Percentiles rank a stretch among this genome's conserved stretches.
phyloP scores from a whole-genome alignment of 1,284 basidiomycete genomes.

The Leccinum variabile region DNA sequence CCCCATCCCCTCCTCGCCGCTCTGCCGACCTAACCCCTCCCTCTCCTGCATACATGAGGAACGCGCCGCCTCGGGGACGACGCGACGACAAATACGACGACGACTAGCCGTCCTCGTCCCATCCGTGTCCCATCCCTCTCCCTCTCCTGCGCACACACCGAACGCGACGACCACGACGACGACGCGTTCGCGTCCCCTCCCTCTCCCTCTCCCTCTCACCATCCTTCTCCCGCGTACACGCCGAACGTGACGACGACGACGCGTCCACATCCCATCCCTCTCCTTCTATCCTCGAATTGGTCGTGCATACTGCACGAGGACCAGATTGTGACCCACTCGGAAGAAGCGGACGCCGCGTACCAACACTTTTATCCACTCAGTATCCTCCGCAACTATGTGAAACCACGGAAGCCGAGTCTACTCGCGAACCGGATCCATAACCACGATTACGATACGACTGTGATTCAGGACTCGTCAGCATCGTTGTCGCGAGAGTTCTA shows the following conservation, averaged over 20 bases:
- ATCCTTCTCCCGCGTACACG: no score
- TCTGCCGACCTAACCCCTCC: no score
- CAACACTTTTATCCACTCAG: constrained; percentile 37
- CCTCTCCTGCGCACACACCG: no score
- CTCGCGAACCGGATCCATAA: constrained; percentile 14
- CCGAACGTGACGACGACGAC: constrained; percentile 6
- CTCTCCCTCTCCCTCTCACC: no score
- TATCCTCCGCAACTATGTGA: constrained; percentile 26
- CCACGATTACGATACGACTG: constrained; percentile 4
- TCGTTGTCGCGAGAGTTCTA: constrained; percentile 5
- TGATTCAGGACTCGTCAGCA: constrained; percentile 4
- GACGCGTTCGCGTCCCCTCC: constrained; percentile 4
- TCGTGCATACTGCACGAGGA: constrained; percentile 63
- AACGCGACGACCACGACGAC: no score
- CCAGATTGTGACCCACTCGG: constrained; percentile 70
- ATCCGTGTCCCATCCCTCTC: no score
- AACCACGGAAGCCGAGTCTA: constrained; percentile 28
- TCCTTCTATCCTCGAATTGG: constrained; percentile 59
- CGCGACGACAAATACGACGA: no score
- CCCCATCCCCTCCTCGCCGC: no score
- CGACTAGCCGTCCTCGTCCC: no score
- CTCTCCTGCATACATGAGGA: no score
- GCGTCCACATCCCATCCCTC: no score
- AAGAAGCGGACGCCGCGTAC: constrained; percentile 38
- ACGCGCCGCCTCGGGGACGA: no score